Conservation (phyloP, 108 stramenopile genomes). For the Fistulifera solaris region DNA sequence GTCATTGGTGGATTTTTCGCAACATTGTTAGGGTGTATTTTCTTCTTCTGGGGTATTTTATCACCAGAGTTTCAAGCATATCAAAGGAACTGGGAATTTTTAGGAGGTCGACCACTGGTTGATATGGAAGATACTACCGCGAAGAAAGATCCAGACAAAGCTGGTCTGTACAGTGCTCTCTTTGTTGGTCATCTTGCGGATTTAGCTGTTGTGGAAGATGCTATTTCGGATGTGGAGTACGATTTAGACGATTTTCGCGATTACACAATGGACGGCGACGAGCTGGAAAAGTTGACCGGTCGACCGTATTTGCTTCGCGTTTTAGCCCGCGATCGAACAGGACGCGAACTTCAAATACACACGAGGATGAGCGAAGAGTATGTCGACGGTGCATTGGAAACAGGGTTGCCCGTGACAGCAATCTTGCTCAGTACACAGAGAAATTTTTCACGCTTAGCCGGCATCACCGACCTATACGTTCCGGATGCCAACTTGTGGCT, state of each 20-base stretch:
- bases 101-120: slow-evolving; percentile 59
- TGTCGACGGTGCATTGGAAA: slow-evolving; percentile 30
- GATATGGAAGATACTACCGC: slow-evolving; percentile 40
- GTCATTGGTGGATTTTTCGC: slow-evolving; percentile 65
- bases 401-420: slow-evolving; percentile 37
- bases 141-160: slow-evolving; percentile 3
- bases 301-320: slow-evolving; percentile 63
- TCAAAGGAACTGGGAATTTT: slow-evolving; percentile 72
- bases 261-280: slow-evolving; percentile 59
- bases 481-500: slow-evolving; percentile 58
- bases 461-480: slow-evolving; percentile 61
- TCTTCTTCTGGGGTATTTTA: slow-evolving; percentile 63
- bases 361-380: slow-evolving; percentile 69
- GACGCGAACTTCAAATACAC: slow-evolving; percentile 63
- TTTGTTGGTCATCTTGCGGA: slow-evolving; percentile 47
- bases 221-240: slow-evolving; percentile 36
- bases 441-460: slow-evolving; percentile 45
- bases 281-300: slow-evolving; percentile 54
- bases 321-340: slow-evolving; percentile 29
- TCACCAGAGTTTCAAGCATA: slow-evolving; percentile 66
- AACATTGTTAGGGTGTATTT: slow-evolving; percentile 52
- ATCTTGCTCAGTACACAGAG: slow-evolving; percentile 50
- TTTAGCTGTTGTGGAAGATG: slow-evolving; percentile 69
- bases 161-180: slow-evolving; percentile 65
- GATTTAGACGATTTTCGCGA: slow-evolving; percentile 61